These are phyloP conservation scores for Patellaria atrata DNA, from an alignment of 495 filamentous ascomycete genomes.

Conservation along the genomic window DNA sequence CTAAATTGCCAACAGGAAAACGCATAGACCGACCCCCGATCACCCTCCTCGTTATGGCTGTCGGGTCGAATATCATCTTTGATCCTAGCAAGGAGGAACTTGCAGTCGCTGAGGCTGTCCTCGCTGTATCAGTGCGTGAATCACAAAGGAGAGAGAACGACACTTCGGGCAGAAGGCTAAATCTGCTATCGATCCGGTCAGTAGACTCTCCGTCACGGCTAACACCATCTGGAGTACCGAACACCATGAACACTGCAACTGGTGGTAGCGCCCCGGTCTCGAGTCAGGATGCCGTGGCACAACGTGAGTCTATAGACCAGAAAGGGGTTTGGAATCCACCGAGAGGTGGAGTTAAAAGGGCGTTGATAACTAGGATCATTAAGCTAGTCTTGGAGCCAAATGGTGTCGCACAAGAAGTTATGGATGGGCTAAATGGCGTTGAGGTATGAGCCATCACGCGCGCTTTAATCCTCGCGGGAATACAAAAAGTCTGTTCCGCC, in stretches of 20 bases:
- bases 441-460: too few relatives aligned
- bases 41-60: constrained; percentile 75
- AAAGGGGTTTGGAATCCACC: constrained; percentile 69
- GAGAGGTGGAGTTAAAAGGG: constrained; percentile 58
- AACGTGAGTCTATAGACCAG: constrained; percentile 40
- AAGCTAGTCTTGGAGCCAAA: constrained; percentile 33
- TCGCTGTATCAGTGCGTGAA: constrained; percentile 37
- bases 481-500: too few relatives aligned
- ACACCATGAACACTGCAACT: constrained; percentile 53
- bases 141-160: constrained; percentile 43
- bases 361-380: constrained; percentile 47
- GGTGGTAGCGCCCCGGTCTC: constrained; percentile 28
- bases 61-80: constrained; percentile 82
- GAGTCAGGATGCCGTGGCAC: constrained; percentile 29
- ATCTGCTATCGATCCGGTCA: constrained; percentile 47
- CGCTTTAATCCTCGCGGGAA: too few relatives aligned
- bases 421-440: constrained; percentile 54
- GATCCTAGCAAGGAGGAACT: constrained; percentile 85
- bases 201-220: constrained; percentile 59
- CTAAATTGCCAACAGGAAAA: constrained; percentile 16
- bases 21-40: constrained; percentile 48
- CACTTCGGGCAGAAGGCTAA: constrained; percentile 27
- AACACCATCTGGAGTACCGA: constrained; percentile 53
- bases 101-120: constrained; percentile 72
- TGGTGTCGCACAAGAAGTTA: constrained; percentile 72